Conservation (phyloP, 2,329 filamentous ascomycete genomes). For the Orbilia quercus region DNA sequence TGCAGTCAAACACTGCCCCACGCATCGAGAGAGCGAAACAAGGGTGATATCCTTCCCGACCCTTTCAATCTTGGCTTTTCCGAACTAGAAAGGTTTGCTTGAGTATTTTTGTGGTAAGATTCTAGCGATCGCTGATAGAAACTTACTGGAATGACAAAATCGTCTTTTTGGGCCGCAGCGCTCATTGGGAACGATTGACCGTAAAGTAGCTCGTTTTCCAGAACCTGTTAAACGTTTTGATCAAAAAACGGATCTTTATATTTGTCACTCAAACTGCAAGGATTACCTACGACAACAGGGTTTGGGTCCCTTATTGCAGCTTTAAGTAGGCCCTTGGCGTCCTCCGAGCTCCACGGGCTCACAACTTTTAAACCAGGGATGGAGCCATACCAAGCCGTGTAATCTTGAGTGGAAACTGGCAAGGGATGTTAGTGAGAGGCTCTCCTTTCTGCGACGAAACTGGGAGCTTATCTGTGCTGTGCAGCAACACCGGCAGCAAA, state of each 20-base stretch:
- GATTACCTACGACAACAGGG: constrained; percentile 75
- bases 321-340: constrained; percentile 97
- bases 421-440: constrained; percentile 13
- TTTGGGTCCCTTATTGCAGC: constrained; percentile 98
- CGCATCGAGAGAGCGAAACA: constrained; percentile 92
- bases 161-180: constrained; percentile 91
- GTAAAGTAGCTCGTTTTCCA: constrained; percentile 88
- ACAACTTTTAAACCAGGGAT: constrained; percentile 98
- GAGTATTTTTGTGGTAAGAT: neutral
- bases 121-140: constrained; percentile 54
- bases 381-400: constrained; percentile 97
- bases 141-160: constrained; percentile 83
- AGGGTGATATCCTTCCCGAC: constrained; percentile 95
- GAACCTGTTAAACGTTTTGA: constrained; percentile 63
- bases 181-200: constrained; percentile 95
- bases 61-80: constrained; percentile 99
- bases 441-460: neutral
- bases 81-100: constrained; percentile 68
- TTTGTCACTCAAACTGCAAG: neutral
- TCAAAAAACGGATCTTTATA: neutral
- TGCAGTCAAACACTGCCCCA: constrained; percentile 88
- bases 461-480: constrained; percentile 72
- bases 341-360: constrained; percentile 93
- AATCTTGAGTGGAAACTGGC: constrained; percentile 72
- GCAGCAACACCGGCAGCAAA: constrained; percentile 95